A percentile compares a stretch with the other conserved stretches of the same genome.
These are phyloP conservation scores for Ophiocordyceps robertsii DNA, from an alignment of 2,329 filamentous ascomycete species.

Conservation along the genomic window DNA sequence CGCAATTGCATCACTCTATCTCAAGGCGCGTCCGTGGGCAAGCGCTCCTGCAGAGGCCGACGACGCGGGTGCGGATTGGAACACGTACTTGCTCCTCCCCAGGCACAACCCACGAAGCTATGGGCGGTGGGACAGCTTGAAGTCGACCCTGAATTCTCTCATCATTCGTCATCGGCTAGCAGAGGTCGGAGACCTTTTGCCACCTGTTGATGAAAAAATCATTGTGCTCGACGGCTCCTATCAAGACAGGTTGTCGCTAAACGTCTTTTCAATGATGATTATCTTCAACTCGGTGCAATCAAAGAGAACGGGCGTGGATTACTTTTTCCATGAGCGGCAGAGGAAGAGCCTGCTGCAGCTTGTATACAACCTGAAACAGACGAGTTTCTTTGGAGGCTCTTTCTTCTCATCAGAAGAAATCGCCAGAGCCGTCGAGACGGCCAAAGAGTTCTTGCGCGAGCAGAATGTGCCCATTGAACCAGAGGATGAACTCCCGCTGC, in stretches of 20 bases:
- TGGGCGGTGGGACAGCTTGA: conserved; percentile 50
- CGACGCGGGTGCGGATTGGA: conserved; percentile 53
- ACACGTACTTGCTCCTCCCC: conserved; percentile 53
- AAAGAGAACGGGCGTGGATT: conserved; percentile 70
- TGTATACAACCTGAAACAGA: conserved; percentile 67
- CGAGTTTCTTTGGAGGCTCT: conserved; percentile 73
- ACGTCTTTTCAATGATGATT: conserved; percentile 74
- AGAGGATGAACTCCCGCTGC: conserved; percentile 48
- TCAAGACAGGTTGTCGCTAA: conserved; percentile 72
- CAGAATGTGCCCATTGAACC: conserved; percentile 42
- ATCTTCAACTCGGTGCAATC: conserved; percentile 82
- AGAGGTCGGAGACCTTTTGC: conserved; percentile 57
- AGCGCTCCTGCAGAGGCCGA: conserved; percentile 41
- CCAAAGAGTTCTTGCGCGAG: conserved; percentile 52
- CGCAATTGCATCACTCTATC: conserved; percentile 53
- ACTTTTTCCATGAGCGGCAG: conserved; percentile 74
- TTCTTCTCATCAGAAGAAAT: conserved; percentile 58
- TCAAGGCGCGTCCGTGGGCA: conserved; percentile 69
- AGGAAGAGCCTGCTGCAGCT: conserved; percentile 51
- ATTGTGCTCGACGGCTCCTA: conserved; percentile 68
- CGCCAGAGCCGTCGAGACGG: conserved; percentile 47
- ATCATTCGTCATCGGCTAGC: conserved; percentile 68
- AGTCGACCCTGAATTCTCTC: conserved; percentile 58
- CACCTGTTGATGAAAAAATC: conserved; percentile 56
- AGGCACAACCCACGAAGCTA: conserved; percentile 34